These are phyloP conservation scores for Fusarium heterosporum DNA, from an alignment of 2,329 filamentous ascomycete genomes.

Conservation along the genomic window DNA sequence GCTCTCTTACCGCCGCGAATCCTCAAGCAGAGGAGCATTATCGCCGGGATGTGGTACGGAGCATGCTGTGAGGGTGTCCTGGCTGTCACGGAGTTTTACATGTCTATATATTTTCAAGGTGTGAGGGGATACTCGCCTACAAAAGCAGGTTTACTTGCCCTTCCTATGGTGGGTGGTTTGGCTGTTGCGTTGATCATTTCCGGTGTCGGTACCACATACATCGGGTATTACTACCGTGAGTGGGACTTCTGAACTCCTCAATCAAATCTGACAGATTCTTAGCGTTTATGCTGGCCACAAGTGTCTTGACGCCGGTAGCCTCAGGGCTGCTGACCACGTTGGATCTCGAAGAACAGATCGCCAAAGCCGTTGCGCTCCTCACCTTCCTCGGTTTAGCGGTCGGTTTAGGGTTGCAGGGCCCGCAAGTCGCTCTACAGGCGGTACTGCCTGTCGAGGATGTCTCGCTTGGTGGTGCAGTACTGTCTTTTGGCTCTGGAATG, in stretches of 20 bases:
- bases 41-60: conserved; percentile 41
- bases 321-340: conserved; percentile 42
- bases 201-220: conserved; percentile 36
- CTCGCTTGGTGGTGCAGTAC: conserved; percentile 40
- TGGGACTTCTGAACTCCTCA: accelerated
- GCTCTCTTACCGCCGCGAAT: conserved; percentile 36
- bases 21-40: conserved; percentile 42
- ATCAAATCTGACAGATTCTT: not conserved
- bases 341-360: conserved; percentile 35
- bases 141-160: conserved; percentile 34
- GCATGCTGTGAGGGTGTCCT: conserved; percentile 41
- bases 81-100: conserved; percentile 44
- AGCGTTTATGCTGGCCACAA: conserved; percentile 45
- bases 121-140: conserved; percentile 39
- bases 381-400: conserved; percentile 40
- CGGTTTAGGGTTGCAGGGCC: conserved; percentile 41
- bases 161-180: conserved; percentile 42
- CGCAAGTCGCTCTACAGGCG: conserved; percentile 35
- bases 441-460: conserved; percentile 38
- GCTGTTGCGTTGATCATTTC: conserved; percentile 33
- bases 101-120: conserved; percentile 46
- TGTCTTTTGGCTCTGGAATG: conserved; percentile 43
- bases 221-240: conserved; percentile 46
- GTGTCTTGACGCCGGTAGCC: conserved; percentile 35
- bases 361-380: conserved; percentile 35